These are phyloP conservation scores for Polyporus tsugae DNA, from an alignment of 1,284 basidiomycete species.

Conservation along the genomic window DNA sequence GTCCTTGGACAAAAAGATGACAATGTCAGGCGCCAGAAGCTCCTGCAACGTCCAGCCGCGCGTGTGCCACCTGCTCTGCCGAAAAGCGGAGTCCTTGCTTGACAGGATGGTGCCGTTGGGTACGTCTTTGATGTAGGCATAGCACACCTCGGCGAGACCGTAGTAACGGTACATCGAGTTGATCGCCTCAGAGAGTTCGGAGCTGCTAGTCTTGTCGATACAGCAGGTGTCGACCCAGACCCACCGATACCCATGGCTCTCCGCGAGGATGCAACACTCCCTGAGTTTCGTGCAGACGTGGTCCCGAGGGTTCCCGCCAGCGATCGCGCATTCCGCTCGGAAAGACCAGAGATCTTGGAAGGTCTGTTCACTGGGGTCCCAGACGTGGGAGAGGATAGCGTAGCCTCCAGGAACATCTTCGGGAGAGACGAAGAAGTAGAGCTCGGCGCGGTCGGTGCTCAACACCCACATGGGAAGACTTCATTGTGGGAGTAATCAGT, in stretches of 20 bases:
- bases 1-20: slow-evolving; percentile 1
- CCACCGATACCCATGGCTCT: slow-evolving; percentile 4
- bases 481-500: neutral
- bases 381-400: slow-evolving; percentile 8
- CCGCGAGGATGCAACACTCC: slow-evolving; percentile 6
- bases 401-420: slow-evolving; percentile 5
- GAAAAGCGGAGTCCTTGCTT: neutral
- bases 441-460: slow-evolving; percentile 7
- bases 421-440: slow-evolving; percentile 3
- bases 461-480: neutral
- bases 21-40: neutral
- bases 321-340: neutral
- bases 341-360: slow-evolving; percentile 5
- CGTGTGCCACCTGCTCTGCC: slow-evolving; percentile 2
- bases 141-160: slow-evolving; percentile 1
- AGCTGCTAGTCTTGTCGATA: slow-evolving; percentile 4
- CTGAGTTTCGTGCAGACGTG: neutral
- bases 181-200: slow-evolving; percentile 6
- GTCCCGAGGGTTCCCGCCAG: neutral
- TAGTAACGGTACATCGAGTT: slow-evolving; percentile 7
- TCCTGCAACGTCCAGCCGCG: slow-evolving; percentile 2
- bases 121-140: neutral
- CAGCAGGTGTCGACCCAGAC: slow-evolving; percentile 7
- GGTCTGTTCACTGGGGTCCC: slow-evolving; percentile 3
- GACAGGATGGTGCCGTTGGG: neutral